A percentile compares a stretch with the other conserved stretches of the same genome.
Evolutionary conservation across 805 yeast genomes (phyloP).

Genomic region (Danielia oregonensis): DNA sequence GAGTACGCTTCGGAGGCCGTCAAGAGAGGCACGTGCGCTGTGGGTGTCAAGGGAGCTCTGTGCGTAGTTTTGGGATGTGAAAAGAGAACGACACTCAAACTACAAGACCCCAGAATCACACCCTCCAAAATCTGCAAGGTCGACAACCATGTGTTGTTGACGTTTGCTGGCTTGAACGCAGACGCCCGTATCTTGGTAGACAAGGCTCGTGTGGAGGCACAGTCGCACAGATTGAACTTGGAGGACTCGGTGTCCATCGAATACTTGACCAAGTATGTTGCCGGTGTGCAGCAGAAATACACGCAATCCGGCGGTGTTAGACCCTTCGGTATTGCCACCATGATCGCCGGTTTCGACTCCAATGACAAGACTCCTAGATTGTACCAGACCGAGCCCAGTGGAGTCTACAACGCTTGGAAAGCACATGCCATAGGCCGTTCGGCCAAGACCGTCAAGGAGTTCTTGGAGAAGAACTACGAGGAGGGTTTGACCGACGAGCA

Average conservation of each 20-base stretch:
- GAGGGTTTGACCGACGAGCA: conserved; percentile 62
- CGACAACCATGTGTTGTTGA: conserved; percentile 85
- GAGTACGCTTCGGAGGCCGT: conserved; percentile 98
- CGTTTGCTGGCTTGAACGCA: conserved; percentile 98
- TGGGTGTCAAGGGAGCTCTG: conserved; percentile 88
- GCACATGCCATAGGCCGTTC: conserved; percentile 96
- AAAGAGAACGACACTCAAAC: conserved; percentile 88
- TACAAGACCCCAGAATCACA: conserved; percentile 94
- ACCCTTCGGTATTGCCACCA: conserved; percentile 94
- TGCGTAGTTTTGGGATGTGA: conserved; percentile 95
- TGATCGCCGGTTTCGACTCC: conserved; percentile 93
- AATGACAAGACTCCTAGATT: conserved; percentile 77
- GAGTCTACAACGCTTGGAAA: conserved; percentile 96
- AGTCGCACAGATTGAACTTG: conserved; percentile 86
- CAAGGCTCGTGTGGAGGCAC: conserved; percentile 95
- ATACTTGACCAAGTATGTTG: conserved; percentile 88
- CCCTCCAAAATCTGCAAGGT: conserved; percentile 91
- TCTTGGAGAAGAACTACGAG: conserved; percentile 81
- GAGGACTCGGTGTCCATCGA: conserved; percentile 93
- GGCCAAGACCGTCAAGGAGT: conserved; percentile 91
- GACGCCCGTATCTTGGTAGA: conserved; percentile 94
- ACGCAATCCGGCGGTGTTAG: conserved; percentile 98
- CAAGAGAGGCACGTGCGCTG: conserved; percentile 97
- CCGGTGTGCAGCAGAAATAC: conserved; percentile 96
- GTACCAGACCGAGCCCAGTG: conserved; percentile 96